These are phyloP conservation scores for Pseudogymnoascus sp. DNA, from an alignment of 2,329 filamentous ascomycete species.

Conservation along the genomic window DNA sequence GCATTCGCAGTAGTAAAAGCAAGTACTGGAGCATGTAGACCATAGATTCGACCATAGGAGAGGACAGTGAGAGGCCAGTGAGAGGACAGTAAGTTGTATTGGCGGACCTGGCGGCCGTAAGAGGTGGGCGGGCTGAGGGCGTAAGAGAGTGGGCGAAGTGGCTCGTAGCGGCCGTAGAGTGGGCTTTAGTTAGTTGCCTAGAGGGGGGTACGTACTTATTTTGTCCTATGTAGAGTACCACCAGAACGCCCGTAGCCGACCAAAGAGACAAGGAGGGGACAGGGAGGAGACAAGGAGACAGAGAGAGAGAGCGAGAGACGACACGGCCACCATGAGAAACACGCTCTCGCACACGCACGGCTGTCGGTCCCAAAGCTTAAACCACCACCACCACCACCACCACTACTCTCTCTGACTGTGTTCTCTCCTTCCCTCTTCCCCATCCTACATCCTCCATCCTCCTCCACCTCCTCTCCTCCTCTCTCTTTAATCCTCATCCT, in stretches of 20 bases:
- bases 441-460: not conserved
- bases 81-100: not conserved
- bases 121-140: not conserved
- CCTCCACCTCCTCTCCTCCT: slow-evolving; percentile 10
- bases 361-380: slow-evolving; percentile 6
- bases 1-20: not conserved
- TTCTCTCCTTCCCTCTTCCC: slow-evolving; percentile 7
- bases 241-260: not conserved
- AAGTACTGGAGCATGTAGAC: not conserved
- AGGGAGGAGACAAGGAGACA: not conserved
- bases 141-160: not conserved
- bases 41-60: too few relatives aligned
- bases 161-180: too few relatives aligned
- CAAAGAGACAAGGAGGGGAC: not conserved
- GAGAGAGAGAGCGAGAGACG: not conserved
- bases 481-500: slow-evolving; percentile 9
- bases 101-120: not conserved
- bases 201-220: not conserved
- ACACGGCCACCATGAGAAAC: slow-evolving; percentile 3
- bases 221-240: not conserved
- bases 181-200: not conserved
- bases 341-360: slow-evolving; percentile 1
- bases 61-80: too few relatives aligned
- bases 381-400: not conserved
- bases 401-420: not conserved